phyloP scores from a whole-genome alignment of 1,284 basidiomycete species.

The Somion occarium region DNA sequence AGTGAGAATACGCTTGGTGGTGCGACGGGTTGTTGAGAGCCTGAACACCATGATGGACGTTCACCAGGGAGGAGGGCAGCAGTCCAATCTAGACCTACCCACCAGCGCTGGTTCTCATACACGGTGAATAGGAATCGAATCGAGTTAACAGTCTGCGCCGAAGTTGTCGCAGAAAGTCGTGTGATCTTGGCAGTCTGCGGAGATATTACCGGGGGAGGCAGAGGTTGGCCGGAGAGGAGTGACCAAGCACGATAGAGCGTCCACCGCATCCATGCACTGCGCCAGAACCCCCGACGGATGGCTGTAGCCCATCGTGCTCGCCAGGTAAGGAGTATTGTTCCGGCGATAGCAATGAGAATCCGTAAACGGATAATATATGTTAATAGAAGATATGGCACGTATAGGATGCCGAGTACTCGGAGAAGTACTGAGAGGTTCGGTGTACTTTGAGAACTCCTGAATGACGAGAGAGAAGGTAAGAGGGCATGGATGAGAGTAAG shows the following conservation, averaged over 20 bases:
- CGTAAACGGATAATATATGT: slow-evolving; percentile 54
- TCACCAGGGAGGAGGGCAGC: slow-evolving; percentile 88
- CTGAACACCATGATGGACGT: slow-evolving; percentile 83
- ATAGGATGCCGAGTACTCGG: slow-evolving; percentile 46
- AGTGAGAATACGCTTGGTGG: slow-evolving; percentile 64
- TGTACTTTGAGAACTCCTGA: slow-evolving; percentile 20
- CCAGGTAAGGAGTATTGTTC: slow-evolving; percentile 56
- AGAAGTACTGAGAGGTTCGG: slow-evolving; percentile 28
- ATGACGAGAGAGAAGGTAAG: slow-evolving; percentile 30
- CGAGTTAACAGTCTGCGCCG: slow-evolving; percentile 18
- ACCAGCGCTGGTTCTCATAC: slow-evolving; percentile 96
- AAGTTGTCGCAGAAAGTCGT: not conserved
- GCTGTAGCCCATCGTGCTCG: slow-evolving; percentile 61
- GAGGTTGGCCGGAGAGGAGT: slow-evolving; percentile 46
- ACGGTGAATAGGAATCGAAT: slow-evolving; percentile 83
- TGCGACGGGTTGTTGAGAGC: slow-evolving; percentile 49
- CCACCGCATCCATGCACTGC: slow-evolving; percentile 68
- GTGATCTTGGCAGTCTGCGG: slow-evolving; percentile 11
- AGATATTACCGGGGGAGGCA: slow-evolving; percentile 31
- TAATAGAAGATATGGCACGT: slow-evolving; percentile 56
- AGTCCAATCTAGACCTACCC: slow-evolving; percentile 90
- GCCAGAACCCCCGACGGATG: slow-evolving; percentile 48
- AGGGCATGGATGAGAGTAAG: slow-evolving; percentile 51
- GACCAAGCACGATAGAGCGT: slow-evolving; percentile 43
- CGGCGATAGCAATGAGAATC: slow-evolving; percentile 52